Evolutionary conservation across 352 stramenopile species (phyloP).

Genomic region (Thraustotheca clavata): DNA sequence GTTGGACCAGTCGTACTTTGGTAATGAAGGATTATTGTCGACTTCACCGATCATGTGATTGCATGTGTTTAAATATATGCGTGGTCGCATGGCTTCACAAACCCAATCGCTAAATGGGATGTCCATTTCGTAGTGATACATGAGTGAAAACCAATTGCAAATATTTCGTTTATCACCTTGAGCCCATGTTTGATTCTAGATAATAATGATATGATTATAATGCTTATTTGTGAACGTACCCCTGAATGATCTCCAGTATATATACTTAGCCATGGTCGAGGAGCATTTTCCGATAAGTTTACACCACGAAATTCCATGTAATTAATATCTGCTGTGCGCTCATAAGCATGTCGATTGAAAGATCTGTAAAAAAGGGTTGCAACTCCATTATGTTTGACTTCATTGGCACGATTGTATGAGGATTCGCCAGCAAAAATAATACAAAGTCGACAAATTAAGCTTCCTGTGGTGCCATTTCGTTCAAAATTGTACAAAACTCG

Average conservation of each 20-base stretch:
- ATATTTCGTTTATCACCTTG: slow-evolving; percentile 77
- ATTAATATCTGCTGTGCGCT: slow-evolving; percentile 84
- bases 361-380: slow-evolving; percentile 75
- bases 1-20: slow-evolving; percentile 74
- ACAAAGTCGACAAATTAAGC: slow-evolving; percentile 68
- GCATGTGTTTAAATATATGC: slow-evolving; percentile 83
- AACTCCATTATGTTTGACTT: slow-evolving; percentile 62
- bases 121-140: slow-evolving; percentile 77
- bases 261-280: slow-evolving; percentile 47
- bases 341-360: slow-evolving; percentile 80
- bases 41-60: slow-evolving; percentile 85
- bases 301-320: slow-evolving; percentile 81
- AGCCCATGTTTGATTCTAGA: slow-evolving; percentile 54
- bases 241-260: slow-evolving; percentile 69
- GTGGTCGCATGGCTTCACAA: slow-evolving; percentile 40
- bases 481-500: slow-evolving; percentile 81
- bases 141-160: slow-evolving; percentile 82
- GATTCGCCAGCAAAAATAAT: slow-evolving; percentile 75
- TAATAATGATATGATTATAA: not conserved
- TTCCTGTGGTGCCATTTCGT: slow-evolving; percentile 35
- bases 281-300: slow-evolving; percentile 37
- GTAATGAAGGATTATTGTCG: slow-evolving; percentile 68
- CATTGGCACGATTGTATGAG: slow-evolving; percentile 71
- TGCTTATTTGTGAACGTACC: slow-evolving; percentile 9
- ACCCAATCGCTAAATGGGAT: slow-evolving; percentile 42